Base-by-base conservation (phyloP, 371 early-diverging fungal genomes). In the Encephalitozoon cuniculi region DNA sequence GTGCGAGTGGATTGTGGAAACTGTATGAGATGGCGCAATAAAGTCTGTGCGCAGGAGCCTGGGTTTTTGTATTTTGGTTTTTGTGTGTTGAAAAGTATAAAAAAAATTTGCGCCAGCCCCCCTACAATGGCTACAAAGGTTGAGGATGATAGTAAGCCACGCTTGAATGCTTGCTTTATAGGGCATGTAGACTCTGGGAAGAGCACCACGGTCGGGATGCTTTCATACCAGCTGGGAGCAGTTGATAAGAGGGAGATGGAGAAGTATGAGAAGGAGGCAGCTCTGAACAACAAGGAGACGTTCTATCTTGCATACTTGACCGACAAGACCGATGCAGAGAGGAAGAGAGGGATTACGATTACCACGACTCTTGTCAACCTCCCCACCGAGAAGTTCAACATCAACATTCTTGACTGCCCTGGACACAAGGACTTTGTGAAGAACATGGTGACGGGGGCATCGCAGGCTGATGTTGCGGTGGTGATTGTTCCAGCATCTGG, bases 341-440 rank as follows among this genome's bases (percentile, higher is more conserved):
- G 81, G 54, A 73, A 81, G 52, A 76, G 81, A 63, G 85, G 85
- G 75, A 82, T 85, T 64, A 83, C 85, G 12, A 85, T 85, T 53
- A 70, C 71, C 9, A 75, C 76, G 3, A 73, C 85, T 2, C 71
- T 83, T 64, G 74, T 79, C 18, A 52, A 76, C 6, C 53, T 83
- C 15, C 51, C 71, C 32, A 81, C 79, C 3, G 40, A 49, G 0
- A 81, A 85, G 73, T 78, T 77, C 65, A 66, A 59, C 4, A 28
- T 81, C 6, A 83, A 82, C 69, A 44, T 82, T 64, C 91, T 95
- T n/a, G 97, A 97, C 86, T 96, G 96, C 86, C 98, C 98, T 64
- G 97, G 97, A 54, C 98, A 97, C 90, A 92, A 93, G 76, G 98
- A 96, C 89, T 97, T 95, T 87, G 92, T 97, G 84, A 97, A 96